Evolutionary conservation across 352 stramenopile genomes (phyloP).

Genomic region (Phytophthora chlamydospora): DNA sequence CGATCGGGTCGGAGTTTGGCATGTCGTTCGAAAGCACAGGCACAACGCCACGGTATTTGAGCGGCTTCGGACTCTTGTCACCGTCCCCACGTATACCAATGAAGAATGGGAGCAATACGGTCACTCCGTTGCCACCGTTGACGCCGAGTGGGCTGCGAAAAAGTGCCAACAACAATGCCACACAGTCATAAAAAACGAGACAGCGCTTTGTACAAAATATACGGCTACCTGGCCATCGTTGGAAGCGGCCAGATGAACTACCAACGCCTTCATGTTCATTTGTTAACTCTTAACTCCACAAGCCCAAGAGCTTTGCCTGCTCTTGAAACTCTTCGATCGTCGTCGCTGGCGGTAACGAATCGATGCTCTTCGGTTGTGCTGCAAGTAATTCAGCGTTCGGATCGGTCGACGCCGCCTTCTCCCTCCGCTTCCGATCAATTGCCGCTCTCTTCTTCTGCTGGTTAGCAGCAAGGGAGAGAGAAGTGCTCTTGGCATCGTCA

Average conservation of each 20-base stretch:
- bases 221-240: not conserved
- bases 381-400: not conserved
- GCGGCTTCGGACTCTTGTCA: slow-evolving; percentile 22
- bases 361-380: slow-evolving; percentile 12
- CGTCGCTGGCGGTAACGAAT: slow-evolving; percentile 3
- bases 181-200: too few relatives aligned
- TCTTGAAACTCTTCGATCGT: slow-evolving; percentile 46
- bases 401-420: not conserved
- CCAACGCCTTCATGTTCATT: not conserved
- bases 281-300: slow-evolving; percentile 40
- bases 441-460: slow-evolving; percentile 23
- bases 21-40: slow-evolving; percentile 20
- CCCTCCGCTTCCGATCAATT: slow-evolving; percentile 14
- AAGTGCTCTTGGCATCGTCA: slow-evolving; percentile 13
- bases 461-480: slow-evolving; percentile 3
- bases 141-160: slow-evolving; percentile 17
- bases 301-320: slow-evolving; percentile 46
- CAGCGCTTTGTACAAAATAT: too few relatives aligned
- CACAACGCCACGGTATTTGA: slow-evolving; percentile 24
- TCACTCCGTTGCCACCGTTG: slow-evolving; percentile 13
- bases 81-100: slow-evolving; percentile 20
- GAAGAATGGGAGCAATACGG: slow-evolving; percentile 14
- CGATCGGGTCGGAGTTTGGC: slow-evolving; percentile 20
- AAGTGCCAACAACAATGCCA: slow-evolving; percentile 1
- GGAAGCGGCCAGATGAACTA: not conserved